Base-by-base conservation (phyloP, 805 yeast genomes). In the Ogataea nitratoaversa region DNA sequence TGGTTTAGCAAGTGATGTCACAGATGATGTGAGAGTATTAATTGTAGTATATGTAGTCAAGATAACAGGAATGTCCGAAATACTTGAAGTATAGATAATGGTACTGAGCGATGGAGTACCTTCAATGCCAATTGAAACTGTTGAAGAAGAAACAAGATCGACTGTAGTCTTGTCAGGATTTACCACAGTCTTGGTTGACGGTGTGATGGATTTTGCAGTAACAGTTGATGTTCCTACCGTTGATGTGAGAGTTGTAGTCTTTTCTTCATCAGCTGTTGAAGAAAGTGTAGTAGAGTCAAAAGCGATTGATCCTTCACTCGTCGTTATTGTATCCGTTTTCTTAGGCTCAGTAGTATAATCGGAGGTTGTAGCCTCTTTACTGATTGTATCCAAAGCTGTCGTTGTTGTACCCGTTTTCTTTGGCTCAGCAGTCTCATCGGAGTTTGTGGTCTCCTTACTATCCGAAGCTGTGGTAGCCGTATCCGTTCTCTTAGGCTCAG, bases 1-100 rank as follows among this genome's bases (percentile, higher is more conserved):
- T 5, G 43, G 19, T 18, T 32, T 27, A 19, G 42, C 30, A 32
- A 40, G 13, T 19, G 44, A n/a, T 11, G 33, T 11, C n/a, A 13
- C 2, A 7, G 45, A 25, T 11, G 41, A 25, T 6, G 31, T 34
- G 28, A 40, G 23, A 14, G 37, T 19, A 12, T 44, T 31, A 19
- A 41, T 40, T 4, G 49, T 40, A 16, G 46, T 36, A 48, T 49
- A 51, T 2, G 60, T 54, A 18, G 62, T 57, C 42, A 55, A 46
- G 22, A 44, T 51, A 25, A 56, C 60, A 8, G 56, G 44, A 19
- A 50, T 45, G 20, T 41, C 47, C n/a, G 56, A 53, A 34, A 53
- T 46, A 24, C 49, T 47, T 16, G 60, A 44, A n/a, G 59, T 54
- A 53, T 49, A 55, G 13, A 49, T 53, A 8, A 42, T 30, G 0